Percentiles rank a stretch among this genome's conserved stretches.
Conservation (phyloP, 73 alveolate species). For the Blepharisma japonicum region DNA sequence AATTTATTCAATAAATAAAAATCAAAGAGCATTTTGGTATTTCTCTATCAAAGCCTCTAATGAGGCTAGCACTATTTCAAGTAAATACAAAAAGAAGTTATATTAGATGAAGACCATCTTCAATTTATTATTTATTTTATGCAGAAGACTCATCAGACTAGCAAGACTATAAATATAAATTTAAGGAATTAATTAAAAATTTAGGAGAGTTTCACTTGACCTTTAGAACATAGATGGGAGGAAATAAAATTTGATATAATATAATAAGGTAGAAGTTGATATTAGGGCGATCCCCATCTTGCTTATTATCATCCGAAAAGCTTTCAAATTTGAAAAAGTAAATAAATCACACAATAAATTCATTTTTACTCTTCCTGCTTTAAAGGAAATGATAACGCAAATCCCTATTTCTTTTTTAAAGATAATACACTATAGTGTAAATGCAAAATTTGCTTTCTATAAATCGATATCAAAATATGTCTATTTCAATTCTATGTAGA, state of each 20-base stretch:
- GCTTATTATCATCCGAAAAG: background rate
- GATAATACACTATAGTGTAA: no score
- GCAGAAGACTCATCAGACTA: constrained; percentile 8
- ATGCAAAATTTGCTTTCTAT: no score
- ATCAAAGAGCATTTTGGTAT: background rate
- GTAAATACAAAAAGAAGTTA: background rate
- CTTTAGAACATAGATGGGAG: background rate
- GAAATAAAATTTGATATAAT: background rate
- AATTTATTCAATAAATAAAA: background rate
- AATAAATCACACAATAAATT: background rate
- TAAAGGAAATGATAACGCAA: no score
- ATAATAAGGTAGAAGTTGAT: background rate
- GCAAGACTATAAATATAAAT: constrained; percentile 6
- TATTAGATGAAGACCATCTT: background rate
- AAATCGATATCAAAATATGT: no score
- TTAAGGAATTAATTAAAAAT: background rate
- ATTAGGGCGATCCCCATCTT: background rate
- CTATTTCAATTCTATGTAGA: no score
- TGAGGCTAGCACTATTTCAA: background rate
- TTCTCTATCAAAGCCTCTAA: background rate
- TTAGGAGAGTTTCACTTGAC: background rate
- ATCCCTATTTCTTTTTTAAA: no score
- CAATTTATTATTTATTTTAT: background rate
- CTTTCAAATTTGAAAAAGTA: background rate
- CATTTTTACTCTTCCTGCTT: no score